Evolutionary conservation across 805 yeast species (phyloP), one percentile per base, ranked within the genome.

Genomic region (Metschnikowia picachoensis): DNA sequence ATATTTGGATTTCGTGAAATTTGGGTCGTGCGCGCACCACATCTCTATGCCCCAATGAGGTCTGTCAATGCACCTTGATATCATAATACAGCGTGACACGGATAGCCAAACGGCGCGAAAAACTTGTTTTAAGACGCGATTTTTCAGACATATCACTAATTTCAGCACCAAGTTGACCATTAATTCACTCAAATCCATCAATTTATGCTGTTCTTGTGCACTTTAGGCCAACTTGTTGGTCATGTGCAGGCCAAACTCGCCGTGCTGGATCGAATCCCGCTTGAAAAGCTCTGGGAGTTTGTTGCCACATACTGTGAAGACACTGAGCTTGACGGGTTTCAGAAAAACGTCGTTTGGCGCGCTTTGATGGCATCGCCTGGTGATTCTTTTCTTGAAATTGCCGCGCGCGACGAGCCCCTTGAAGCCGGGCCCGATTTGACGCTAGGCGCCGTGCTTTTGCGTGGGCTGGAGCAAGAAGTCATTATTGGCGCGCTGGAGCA

Each of bases 401-500:
- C 50, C 11, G 57, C 49, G 9, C 44, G 43, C 30, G 39, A 33
- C 13, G 50, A 53, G 2, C 46, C 55, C 13, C 37, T 57, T 3
- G 57, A 53, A 4, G 39, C 38, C 4, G 31, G 42, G 14, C 39
- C 37, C 2, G 44, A 43, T n/a, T 43, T 51, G 11, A n/a, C 47
- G 11, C 45, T 37, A 30, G 53, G 48, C 20, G 39, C 36, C 8
- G 45, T 49, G 9, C 39, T 51, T 28, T 46, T 35, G 32, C 50
- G 17, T 20, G 52, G 54, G 32, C 30, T 51, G 33, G 59, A 35
- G 37, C 51, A 15, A 46, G 58, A 47, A 57, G 56, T 37, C 46
- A 25, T 14, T 10, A 49, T 72, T 4, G 49, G 55, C 14, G 78
- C 85, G 3, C 68, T 73, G 4, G 78, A 78, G 27, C 82, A 78